Base-by-base conservation (phyloP, 2,329 filamentous ascomycete species). In the Tolypocladium tundrense region DNA sequence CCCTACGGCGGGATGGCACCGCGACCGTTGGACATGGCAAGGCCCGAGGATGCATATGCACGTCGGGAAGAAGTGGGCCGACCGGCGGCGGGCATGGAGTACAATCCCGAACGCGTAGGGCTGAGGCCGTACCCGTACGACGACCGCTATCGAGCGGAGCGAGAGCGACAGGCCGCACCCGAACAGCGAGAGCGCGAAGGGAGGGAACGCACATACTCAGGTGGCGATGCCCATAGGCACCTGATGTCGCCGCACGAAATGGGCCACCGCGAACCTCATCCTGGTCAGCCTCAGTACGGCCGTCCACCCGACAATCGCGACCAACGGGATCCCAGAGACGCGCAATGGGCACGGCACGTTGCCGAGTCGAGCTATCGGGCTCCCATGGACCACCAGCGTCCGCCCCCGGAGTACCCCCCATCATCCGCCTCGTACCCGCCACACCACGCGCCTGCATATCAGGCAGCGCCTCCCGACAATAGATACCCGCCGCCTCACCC, bases 91-190 rank as follows among this genome's bases (percentile, higher is more conserved):
- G 55, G 72, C 66, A 63, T 72, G 53, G 81, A 84, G 56, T 84
- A 83, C 64, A 80, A 81, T 60, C 75, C 76, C 0, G 82, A 85
- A 52, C 75, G 79, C 56, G 71, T 74, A 14, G 71, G 74, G 2
- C 64, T 77, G 16, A 77, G 80, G 53, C 67, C 71, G 4, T 70
- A 70, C 55, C 67, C 69, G 2, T 83, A 79, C 62, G 82, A 86
- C 58, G 81, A 84, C 24, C 77, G 80, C 50, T 83, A 77, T 57
- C 73, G 79, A 58, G 69, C 73, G 16, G 79, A 80, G 57, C 73
- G 75, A 51, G 79, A 81, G 54, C 72, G 77, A 35, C 72, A 75
- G 56, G 69, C 73, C 57, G 78, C 78, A 51, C 69, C 70, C 56
- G 77, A 80, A 43, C 67, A 73, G 50, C 68, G 75, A 9, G 75